Percentiles rank a stretch among this genome's conserved stretches.
Evolutionary conservation across 345 rosid species (phyloP).

Genomic region (Lepidium aucheri): DNA sequence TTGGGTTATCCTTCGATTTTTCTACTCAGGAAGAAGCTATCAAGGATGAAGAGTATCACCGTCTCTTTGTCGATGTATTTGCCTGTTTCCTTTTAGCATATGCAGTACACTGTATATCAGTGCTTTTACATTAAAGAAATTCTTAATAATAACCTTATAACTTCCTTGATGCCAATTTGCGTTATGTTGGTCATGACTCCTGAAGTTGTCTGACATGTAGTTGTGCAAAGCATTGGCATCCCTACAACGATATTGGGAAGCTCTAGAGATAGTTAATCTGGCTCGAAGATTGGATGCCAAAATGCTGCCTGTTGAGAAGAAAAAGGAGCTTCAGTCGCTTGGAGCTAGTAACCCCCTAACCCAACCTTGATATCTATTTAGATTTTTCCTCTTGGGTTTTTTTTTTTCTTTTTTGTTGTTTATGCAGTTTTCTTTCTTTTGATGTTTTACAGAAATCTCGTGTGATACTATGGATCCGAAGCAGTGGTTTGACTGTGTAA

Average conservation of each 20-base stretch:
- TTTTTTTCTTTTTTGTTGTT: background rate
- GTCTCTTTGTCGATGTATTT: slow-evolving; percentile 70
- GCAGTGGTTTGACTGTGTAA: slow-evolving; percentile 68
- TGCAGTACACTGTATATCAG: background rate
- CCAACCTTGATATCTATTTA: slow-evolving; percentile 1
- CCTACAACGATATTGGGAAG: slow-evolving; percentile 67
- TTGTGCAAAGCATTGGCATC: slow-evolving; percentile 77
- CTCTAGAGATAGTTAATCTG: slow-evolving; percentile 61
- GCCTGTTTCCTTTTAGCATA: background rate
- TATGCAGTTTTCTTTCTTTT: slow-evolving; percentile 5
- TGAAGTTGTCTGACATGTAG: slow-evolving; percentile 39
- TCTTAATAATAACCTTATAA: slow-evolving; percentile 29
- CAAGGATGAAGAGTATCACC: slow-evolving; percentile 70
- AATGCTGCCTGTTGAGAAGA: slow-evolving; percentile 36
- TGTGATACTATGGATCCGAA: slow-evolving; percentile 71
- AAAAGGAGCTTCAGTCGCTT: slow-evolving; percentile 76
- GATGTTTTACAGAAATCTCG: slow-evolving; percentile 59
- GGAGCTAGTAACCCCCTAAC: slow-evolving; percentile 61
- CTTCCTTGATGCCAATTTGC: slow-evolving; percentile 32
- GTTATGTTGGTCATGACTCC: slow-evolving; percentile 13
- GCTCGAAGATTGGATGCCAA: slow-evolving; percentile 40
- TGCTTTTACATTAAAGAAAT: background rate
- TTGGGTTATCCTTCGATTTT: background rate
- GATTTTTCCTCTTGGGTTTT: background rate
- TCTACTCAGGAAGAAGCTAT: slow-evolving; percentile 26